Base-by-base conservation (phyloP, 352 stramenopile genomes). In the Phytophthora citricola region DNA sequence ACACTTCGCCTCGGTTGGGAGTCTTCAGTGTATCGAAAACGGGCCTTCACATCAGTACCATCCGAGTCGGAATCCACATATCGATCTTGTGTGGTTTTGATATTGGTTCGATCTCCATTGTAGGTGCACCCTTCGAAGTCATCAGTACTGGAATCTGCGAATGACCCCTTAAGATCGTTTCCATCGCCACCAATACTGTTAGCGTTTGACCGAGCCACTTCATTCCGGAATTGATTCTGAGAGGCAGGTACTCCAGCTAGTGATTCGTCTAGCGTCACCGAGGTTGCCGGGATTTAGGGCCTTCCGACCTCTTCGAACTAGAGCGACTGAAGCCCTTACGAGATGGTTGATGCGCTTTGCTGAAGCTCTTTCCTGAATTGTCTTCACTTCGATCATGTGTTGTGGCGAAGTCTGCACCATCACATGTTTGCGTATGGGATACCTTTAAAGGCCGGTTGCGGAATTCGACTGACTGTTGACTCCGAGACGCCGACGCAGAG, bases 171-270 rank as follows among this genome's bases (percentile, higher is more conserved):
- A 27, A 29, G 22, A 58, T 39, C 51, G 12, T 61, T 17, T 26
- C 22, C 55, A 41, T 17, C 51, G 7, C 55, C 63, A 31, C 36
- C 48, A 8, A 3, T 15, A 45, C 17, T 46, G n/a, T 15, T 40
- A 48, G 11, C 31, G 31, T 62, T 48, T 4, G 29, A 36, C 7
- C 10, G 36, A 32, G 36, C 48, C n/a, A 55, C 27, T 58, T 73
- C 47, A 43, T 70, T 43, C 20, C 40, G 47, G 15, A 70, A 67
- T 45, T 53, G 54, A 22, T 66, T 73, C 53, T 73, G 61, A 0
- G 43, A 65, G 14, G 66, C 57, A 15, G 61, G 57, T 7, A 66
- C 50, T 38, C 69, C 52, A 52, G 32, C 53, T 32, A 70, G 49
- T 5, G 57, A 73, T 65, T 57, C 51, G 59, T 75, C 66, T 43